Evolutionary conservation across 257 asterid species (phyloP), one percentile per base, ranked within the genome.

Genomic region (Echites panduratus): DNA sequence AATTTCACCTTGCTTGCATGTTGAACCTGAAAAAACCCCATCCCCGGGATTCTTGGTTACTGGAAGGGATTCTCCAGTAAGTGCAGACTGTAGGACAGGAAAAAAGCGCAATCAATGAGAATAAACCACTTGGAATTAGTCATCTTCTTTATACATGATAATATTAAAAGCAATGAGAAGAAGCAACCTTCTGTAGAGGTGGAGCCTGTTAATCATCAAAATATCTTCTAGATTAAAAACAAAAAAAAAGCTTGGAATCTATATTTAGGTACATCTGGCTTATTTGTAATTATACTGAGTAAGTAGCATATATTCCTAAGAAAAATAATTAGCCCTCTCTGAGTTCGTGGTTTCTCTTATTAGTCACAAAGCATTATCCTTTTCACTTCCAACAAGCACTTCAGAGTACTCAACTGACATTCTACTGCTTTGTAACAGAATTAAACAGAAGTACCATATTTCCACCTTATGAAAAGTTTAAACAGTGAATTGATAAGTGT

Each of bases 1-100:
- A 53, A 82, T 82, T 58, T 83, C 87, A 49, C 87, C 84, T 64
- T 83, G 84, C 65, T 83, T 83, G 63, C 84, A 80, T 58, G 87
- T 83, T 50, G 87, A 83, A 27, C 87, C 87, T n/a, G 87, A 80
- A 59, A 77, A 83, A 29, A 83, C 80, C 5, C 80, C 84, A 57
- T 68, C 82, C 49, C 84, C 82, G 5, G 87, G 81, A 38, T 73
- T 70, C 71, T 82, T 77, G 48, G 84, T 79, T 6, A 79, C 86
- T 5, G 84, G 84, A 58, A 82, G 80, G 29, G 84, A 82, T 64
- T 82, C 84, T 53, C 86, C 86, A 19, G 86, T 82, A 26, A 79
- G 82, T 38, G 84, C 86, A 67, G 86, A 82, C 82, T 81, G 78
- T 47, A 32, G 24, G n/a, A 40, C 9, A 63, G 38, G 29, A 38